Percentiles rank a stretch among this genome's conserved stretches.
phyloP scores from a whole-genome alignment of 2,329 filamentous ascomycete species.

The Penicillium italicum region DNA sequence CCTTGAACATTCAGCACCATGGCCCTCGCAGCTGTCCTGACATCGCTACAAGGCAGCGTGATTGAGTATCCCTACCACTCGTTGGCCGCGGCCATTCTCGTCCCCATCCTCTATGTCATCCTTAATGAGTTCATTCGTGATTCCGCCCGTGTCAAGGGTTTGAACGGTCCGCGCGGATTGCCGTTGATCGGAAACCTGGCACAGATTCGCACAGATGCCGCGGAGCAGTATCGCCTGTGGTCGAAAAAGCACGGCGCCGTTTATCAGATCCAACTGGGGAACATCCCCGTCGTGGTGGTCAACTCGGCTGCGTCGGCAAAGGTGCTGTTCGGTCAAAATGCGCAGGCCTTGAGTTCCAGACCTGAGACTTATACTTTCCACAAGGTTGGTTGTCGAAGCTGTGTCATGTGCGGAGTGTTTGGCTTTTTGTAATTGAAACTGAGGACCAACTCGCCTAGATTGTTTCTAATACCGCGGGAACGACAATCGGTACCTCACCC shows the following conservation, averaged over 20 bases:
- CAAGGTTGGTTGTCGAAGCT: conserved; percentile 41
- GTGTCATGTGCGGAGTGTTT: not conserved
- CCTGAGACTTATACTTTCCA: conserved; percentile 60
- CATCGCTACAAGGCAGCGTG: conserved; percentile 19
- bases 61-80: conserved; percentile 22
- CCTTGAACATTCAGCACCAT: conserved; percentile 15
- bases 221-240: conserved; percentile 57
- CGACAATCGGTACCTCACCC: conserved; percentile 65
- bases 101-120: conserved; percentile 47
- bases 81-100: conserved; percentile 19
- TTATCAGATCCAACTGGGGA: conserved; percentile 58
- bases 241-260: conserved; percentile 50
- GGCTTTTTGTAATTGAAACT: not conserved
- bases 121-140: conserved; percentile 50
- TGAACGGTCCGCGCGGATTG: conserved; percentile 50
- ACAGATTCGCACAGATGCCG: conserved; percentile 54
- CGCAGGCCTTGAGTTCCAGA: conserved; percentile 53
- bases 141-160: conserved; percentile 44
- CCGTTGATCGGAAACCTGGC: conserved; percentile 56
- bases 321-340: conserved; percentile 51
- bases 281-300: conserved; percentile 55
- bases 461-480: conserved; percentile 62
- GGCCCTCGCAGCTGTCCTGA: conserved; percentile 27
- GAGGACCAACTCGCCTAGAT: conserved; percentile 41
- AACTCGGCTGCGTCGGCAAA: conserved; percentile 54